Evolutionary conservation across 208 protist genomes (phyloP).

Genomic region (Tritrichomonas musculus): DNA sequence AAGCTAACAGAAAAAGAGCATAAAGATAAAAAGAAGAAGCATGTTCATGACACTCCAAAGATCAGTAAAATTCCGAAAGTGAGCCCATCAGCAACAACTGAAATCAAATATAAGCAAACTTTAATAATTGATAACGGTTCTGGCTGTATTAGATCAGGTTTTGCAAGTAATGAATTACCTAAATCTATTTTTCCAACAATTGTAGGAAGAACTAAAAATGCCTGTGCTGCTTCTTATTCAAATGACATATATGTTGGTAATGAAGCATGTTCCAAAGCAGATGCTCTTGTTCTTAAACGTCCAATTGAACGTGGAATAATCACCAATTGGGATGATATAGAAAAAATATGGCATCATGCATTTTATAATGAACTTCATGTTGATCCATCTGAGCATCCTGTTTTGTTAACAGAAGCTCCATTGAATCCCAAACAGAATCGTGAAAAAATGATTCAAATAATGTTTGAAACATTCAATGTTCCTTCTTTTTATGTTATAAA

Average conservation of each 20-base stretch:
- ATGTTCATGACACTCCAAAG: no score
- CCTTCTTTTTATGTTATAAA: slow-evolving; percentile 72
- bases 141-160: slow-evolving; percentile 52
- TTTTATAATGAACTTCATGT: slow-evolving; percentile 91
- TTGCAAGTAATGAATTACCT: slow-evolving; percentile 87
- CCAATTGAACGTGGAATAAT: slow-evolving; percentile 75
- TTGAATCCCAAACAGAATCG: slow-evolving; percentile 77
- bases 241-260: slow-evolving; percentile 69
- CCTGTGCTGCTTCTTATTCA: slow-evolving; percentile 53
- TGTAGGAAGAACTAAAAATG: slow-evolving; percentile 75
- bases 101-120: no score
- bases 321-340: slow-evolving; percentile 93
- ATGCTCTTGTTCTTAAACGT: slow-evolving; percentile 77
- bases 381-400: slow-evolving; percentile 34
- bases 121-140: background rate
- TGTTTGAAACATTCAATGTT: slow-evolving; percentile 73
- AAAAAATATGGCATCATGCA: slow-evolving; percentile 90
- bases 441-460: slow-evolving; percentile 84
- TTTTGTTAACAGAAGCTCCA: slow-evolving; percentile 60
- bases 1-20: no score
- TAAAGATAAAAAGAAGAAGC: no score
- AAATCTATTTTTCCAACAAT: slow-evolving; percentile 61
- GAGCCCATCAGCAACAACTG: no score
- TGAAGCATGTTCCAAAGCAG: slow-evolving; percentile 79
- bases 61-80: no score